A percentile compares a stretch with the other conserved stretches of the same genome.
These are phyloP conservation scores for Pseudonectria buxi DNA, from an alignment of 2,329 filamentous ascomycete genomes.

Conservation along the genomic window DNA sequence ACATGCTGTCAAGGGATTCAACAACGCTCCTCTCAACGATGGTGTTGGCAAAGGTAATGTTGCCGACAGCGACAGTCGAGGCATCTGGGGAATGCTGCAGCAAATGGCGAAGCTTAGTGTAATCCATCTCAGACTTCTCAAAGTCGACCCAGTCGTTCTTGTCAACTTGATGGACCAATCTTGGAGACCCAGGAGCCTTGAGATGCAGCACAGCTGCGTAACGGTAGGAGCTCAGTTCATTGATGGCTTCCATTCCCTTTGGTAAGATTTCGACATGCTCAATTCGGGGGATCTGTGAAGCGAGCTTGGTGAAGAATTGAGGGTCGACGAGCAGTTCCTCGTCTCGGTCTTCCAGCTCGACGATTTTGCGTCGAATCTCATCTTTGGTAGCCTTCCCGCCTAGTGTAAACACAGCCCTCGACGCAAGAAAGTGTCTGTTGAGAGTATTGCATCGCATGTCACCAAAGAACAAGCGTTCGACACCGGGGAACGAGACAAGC, in stretches of 20 bases:
- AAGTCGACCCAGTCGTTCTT: conserved; percentile 8
- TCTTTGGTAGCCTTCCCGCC: conserved; percentile 1
- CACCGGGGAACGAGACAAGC: conserved; percentile 1
- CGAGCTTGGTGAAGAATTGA: conserved; percentile 16
- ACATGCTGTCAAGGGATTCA: conserved; percentile 7
- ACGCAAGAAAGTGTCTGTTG: conserved; percentile 8
- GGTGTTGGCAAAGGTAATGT: conserved; percentile 22
- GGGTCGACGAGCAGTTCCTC: conserved; percentile 17
- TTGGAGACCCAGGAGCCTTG: conserved; percentile 1
- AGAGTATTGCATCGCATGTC: conserved; percentile 13
- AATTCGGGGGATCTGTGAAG: conserved; percentile 4
- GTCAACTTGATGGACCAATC: background rate
- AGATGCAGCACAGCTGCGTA: conserved; percentile 15
- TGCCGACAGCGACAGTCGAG: conserved; percentile 7
- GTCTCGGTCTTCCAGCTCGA: conserved; percentile 9
- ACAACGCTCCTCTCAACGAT: conserved; percentile 19
- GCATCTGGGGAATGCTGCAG: conserved; percentile 1
- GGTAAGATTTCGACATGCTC: conserved; percentile 17
- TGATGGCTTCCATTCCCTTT: conserved; percentile 16
- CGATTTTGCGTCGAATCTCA: conserved; percentile 6
- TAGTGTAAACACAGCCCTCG: background rate
- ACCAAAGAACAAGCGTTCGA: conserved; percentile 11
- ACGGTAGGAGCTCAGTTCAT: conserved; percentile 17
- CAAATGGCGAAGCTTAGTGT: background rate
- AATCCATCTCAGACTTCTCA: conserved; percentile 1